Base-by-base conservation (phyloP, 2,329 filamentous ascomycete genomes). In the Zymoseptoria ardabiliae region DNA sequence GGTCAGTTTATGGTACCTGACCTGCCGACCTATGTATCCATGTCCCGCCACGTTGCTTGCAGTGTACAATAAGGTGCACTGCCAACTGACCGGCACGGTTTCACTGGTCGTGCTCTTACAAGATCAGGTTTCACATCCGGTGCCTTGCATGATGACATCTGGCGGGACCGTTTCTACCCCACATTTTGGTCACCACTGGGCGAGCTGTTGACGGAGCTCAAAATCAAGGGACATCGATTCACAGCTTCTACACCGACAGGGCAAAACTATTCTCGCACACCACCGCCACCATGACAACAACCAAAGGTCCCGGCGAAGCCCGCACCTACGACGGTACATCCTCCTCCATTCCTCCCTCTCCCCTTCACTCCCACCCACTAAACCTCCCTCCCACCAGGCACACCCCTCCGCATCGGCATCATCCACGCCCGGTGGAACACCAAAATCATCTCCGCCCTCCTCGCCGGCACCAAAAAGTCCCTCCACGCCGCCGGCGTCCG, bases 341-440 rank as follows among this genome's bases (percentile, higher is more conserved):
- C 58, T 52, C 41, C 62, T 53, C 53, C 19, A n/a, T 22, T 17
- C 52, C 50, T 8, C 17, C 54, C 21, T 19, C 53, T 49, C 58
- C 50, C 22, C 17, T 54, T 13, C 49, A 52, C 2, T 22, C 48
- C 10, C 30, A 45, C 28, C 53, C 35, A 55, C 53, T 22, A 51
- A 55, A 22, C 54, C n/a, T 28, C 50, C 57, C 62, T 56, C 49
- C 17, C 41, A 22, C 53, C 65, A 80, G 78, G 79, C 66, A 77
- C 76, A 9, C 81, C 79, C 70, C 84, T 99, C 65, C 90, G 94
- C 72, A 87, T 99, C 73, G 93, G 89, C 72, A 97, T 99, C 72
- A 84, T 99, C 60, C 94, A 97, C 78, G 93, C 93, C 60, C 87
- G 94, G 70, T 99, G 94, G 94, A 99, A 99, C 79, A 82, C 82